A percentile compares a stretch with the other conserved stretches of the same genome.
These are phyloP conservation scores for Lasiodiplodia sp. DNA, from an alignment of 2,329 filamentous ascomycete species.

Conservation along the genomic window DNA sequence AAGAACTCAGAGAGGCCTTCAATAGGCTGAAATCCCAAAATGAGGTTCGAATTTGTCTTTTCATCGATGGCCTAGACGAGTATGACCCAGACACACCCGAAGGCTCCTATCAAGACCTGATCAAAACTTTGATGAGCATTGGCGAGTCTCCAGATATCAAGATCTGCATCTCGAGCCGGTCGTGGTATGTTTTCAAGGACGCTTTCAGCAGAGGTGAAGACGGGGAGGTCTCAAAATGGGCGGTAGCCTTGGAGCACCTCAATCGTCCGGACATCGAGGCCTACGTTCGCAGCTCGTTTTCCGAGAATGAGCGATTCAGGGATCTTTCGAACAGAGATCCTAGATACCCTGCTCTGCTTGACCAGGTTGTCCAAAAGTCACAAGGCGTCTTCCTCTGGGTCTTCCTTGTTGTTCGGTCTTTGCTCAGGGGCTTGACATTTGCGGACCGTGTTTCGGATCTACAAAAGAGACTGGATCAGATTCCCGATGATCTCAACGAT, in stretches of 20 bases:
- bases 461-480: background rate
- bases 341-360: background rate
- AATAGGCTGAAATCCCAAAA: background rate
- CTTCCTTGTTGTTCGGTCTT: background rate
- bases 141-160: background rate
- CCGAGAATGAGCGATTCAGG: background rate
- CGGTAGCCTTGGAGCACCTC: background rate
- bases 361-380: background rate
- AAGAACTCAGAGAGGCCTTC: background rate
- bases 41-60: background rate
- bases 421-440: background rate
- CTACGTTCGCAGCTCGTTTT: background rate
- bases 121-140: background rate
- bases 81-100: background rate
- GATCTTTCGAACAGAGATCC: background rate
- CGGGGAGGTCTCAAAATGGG: background rate
- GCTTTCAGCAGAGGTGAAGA: background rate
- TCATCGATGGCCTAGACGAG: background rate
- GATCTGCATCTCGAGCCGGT: background rate
- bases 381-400: constrained; percentile 19
- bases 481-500: background rate
- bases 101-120: background rate
- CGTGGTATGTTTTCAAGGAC: background rate
- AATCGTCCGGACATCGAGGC: background rate
- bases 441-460: background rate